Evolutionary conservation across 768 basidiomycete species (phyloP), one percentile per base, ranked within the genome.

Genomic region (Royoungia palumana): DNA sequence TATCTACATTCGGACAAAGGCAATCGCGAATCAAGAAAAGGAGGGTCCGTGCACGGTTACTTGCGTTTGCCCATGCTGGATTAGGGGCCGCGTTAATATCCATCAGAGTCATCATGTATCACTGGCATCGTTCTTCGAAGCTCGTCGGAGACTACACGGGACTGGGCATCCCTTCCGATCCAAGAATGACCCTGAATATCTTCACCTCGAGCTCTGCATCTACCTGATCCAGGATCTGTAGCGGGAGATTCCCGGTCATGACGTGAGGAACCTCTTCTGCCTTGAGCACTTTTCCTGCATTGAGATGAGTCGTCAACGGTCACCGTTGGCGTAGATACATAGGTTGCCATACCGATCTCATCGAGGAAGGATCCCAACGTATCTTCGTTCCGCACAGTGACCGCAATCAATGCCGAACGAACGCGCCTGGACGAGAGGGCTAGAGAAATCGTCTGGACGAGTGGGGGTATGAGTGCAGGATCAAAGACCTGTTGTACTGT

Each of bases 401-500:
- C 65, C 11, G 73, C 73, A 30, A 81, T 57, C 46, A 67, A 8
- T 27, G 48, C 61, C 50, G 57, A 44, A 58, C 56, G 42, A 25
- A 53, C 28, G 46, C 35, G n/a, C 48, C 50, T 36, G 8, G 28
- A 45, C 17, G 52, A 52, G 14, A 77, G 53, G 12, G 65, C 65
- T 19, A 70, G 44, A 38, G 24, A 60, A 13, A 89, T 63, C 6
- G 77, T 75, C 12, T 70, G 69, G 1, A 83, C 72, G 4, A 89
- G 71, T 0, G 81, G 69, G 7, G 79, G 76, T 38, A 88, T 76
- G 35, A 89, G 66, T 10, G 60, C 59, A 8, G 83, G 82, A 57
- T 89, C 85, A 57, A 82, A 90, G 6, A 86, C 80, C 87, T 89
- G 50, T 43, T 20, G 20, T 24, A 37, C 14, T 46, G 30, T 13